Evolutionary conservation across 345 rosid genomes (phyloP), one percentile per base, ranked within the genome.

Genomic region (Pistacia vera): DNA sequence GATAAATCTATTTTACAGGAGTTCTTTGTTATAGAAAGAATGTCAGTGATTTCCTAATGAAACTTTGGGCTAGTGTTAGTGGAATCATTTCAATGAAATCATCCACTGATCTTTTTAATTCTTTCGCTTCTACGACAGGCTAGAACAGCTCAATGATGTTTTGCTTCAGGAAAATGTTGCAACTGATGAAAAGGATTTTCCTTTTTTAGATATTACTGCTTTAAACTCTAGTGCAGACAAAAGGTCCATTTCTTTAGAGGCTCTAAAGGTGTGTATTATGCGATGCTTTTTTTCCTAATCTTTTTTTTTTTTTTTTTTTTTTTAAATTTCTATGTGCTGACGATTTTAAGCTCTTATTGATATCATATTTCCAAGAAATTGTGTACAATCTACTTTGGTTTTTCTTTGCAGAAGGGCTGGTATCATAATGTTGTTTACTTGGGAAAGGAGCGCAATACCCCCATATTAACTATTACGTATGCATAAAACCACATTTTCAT

Each of bases 111-210:
- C 33, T 20, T 41, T 0, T 13, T 55, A 0, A 20, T 67, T 57
- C 52, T 36, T 74, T 54, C 56, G 16, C 51, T n/a, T 76, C 25
- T 14, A 64, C 38, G 66, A 82, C 93, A 95, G 98, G 86, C 84
- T 93, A 59, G 99, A 95, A 85, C 99, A 93, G 86, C 92, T 90
- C 91, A 93, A 93, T 75, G 99, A 96, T 62, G 88, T 92, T 82
- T 81, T 96, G 72, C 80, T 18, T 78, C 95, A 93, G 81, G 97
- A 93, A 83, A 96, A 93, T 79, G 54, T 8, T 68, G 6, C 80
- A 51, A 80, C 78, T 41, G 51, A 68, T 73, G 82, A 82, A 64
- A 66, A 78, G 83, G 78, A 58, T 82, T 75, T 76, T 49, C 89
- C 97, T 11, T 78, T 82, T 36, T 77, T 95, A 71, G 93, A 88